A percentile compares a stretch with the other conserved stretches of the same genome.
Conservation (phyloP, 768 basidiomycete genomes). For the Termitomyces sp. region DNA sequence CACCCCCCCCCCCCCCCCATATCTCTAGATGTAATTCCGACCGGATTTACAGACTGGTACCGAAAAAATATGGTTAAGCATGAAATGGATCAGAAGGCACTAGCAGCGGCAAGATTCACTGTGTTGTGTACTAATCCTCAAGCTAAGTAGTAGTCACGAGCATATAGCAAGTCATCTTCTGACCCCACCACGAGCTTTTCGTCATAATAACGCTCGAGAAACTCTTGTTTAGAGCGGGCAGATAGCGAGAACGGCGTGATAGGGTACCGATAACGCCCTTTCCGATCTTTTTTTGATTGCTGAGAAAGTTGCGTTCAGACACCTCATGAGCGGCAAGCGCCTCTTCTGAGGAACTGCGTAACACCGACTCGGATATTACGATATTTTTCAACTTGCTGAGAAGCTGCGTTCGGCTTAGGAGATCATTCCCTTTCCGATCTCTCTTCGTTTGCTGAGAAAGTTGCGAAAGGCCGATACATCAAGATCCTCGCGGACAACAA, state of each 20-base stretch:
- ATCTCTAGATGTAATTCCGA: neutral
- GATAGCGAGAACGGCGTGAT: neutral
- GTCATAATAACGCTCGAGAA: neutral
- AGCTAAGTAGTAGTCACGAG: conserved; percentile 1
- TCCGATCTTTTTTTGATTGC: neutral
- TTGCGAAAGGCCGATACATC: neutral
- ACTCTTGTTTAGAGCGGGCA: neutral
- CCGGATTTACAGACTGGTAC: neutral
- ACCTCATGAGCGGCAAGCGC: neutral
- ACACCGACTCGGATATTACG: neutral
- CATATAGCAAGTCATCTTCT: neutral
- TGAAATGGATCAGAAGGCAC: neutral
- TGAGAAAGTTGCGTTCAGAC: neutral
- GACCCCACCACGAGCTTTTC: neutral
- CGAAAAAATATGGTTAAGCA: neutral
- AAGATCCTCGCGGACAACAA: neutral
- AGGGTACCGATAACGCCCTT: neutral
- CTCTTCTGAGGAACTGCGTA: neutral
- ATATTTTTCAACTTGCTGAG: neutral
- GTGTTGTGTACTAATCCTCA: neutral
- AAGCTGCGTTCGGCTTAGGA: neutral
- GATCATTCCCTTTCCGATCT: neutral
- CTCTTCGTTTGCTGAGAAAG: no score
- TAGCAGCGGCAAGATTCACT: neutral
- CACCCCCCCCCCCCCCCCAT: no score